Percentiles rank a stretch among this genome's conserved stretches.
phyloP scores from a whole-genome alignment of 2,329 filamentous ascomycete species.

The Akanthomyces dipterigenus region DNA sequence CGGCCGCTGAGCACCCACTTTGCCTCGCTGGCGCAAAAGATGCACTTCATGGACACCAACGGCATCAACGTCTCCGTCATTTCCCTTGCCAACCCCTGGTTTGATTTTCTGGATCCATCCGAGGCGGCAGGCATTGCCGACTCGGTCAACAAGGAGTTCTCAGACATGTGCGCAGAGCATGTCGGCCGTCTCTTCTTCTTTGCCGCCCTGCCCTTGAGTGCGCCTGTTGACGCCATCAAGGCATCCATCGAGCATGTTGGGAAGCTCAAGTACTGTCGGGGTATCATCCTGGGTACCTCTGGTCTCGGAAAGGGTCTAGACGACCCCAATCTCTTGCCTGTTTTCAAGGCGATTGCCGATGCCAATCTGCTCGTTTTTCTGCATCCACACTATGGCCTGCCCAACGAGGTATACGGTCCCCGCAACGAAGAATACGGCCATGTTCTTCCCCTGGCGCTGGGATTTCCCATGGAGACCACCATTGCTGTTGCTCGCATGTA shows the following conservation, averaged over 20 bases:
- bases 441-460: constrained; percentile 76
- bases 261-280: constrained; percentile 61
- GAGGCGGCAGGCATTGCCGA: constrained; percentile 58
- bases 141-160: constrained; percentile 71
- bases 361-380: constrained; percentile 67
- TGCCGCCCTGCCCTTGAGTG: constrained; percentile 71
- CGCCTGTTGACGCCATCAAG: constrained; percentile 53
- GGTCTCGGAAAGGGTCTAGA: constrained; percentile 77
- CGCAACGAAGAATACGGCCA: constrained; percentile 72
- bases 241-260: constrained; percentile 58
- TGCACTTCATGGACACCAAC: constrained; percentile 83
- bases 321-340: constrained; percentile 63
- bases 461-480: constrained; percentile 88
- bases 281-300: constrained; percentile 82
- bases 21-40: constrained; percentile 70
- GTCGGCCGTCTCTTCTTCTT: constrained; percentile 74
- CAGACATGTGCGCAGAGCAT: constrained; percentile 59
- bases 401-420: constrained; percentile 71
- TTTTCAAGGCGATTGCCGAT: constrained; percentile 64
- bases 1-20: constrained; percentile 80
- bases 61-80: constrained; percentile 76
- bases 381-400: constrained; percentile 88
- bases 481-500: constrained; percentile 86
- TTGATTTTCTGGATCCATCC: constrained; percentile 66
- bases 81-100: constrained; percentile 88